A percentile compares a stretch with the other conserved stretches of the same genome.
These are phyloP conservation scores for Globisporangium spiculum DNA, from an alignment of 352 stramenopile genomes.

Conservation along the genomic window DNA sequence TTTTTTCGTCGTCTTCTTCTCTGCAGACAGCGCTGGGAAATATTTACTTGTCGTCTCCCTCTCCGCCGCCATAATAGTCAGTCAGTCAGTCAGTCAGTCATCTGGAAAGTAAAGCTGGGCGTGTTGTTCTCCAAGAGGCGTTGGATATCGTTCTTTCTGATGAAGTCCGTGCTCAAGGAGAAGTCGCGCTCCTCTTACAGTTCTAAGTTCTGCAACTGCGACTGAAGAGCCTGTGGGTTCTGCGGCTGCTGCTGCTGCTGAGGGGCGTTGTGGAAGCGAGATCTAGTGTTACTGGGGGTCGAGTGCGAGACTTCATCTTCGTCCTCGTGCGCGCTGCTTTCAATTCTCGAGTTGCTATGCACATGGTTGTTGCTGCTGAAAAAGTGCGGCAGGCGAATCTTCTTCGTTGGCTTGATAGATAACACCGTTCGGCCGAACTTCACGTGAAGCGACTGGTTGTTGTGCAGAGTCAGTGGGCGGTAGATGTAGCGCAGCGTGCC, in stretches of 20 bases:
- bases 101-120: conserved; percentile 7
- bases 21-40: conserved; percentile 2
- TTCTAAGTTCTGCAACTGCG: conserved; percentile 76
- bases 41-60: conserved; percentile 6
- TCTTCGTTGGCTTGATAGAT: conserved; percentile 88
- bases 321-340: conserved; percentile 60
- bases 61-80: conserved; percentile 6
- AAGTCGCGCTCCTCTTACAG: conserved; percentile 44
- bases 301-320: conserved; percentile 57
- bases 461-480: conserved; percentile 87
- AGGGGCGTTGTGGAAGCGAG: conserved; percentile 44
- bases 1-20: conserved; percentile 2
- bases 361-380: conserved; percentile 60
- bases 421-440: conserved; percentile 86
- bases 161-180: conserved; percentile 12
- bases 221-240: conserved; percentile 39
- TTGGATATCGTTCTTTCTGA: conserved; percentile 14
- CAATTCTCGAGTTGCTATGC: conserved; percentile 50
- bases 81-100: conserved; percentile 2
- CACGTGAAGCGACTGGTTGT: conserved; percentile 85
- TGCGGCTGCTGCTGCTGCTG: conserved; percentile 37
- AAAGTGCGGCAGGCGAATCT: conserved; percentile 83
- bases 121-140: conserved; percentile 3
- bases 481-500: conserved; percentile 94
- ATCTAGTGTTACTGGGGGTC: conserved; percentile 71